Evolutionary conservation across 2,329 filamentous ascomycete species (phyloP), one percentile per base, ranked within the genome.

Genomic region (Lasiodiplodia citricola): DNA sequence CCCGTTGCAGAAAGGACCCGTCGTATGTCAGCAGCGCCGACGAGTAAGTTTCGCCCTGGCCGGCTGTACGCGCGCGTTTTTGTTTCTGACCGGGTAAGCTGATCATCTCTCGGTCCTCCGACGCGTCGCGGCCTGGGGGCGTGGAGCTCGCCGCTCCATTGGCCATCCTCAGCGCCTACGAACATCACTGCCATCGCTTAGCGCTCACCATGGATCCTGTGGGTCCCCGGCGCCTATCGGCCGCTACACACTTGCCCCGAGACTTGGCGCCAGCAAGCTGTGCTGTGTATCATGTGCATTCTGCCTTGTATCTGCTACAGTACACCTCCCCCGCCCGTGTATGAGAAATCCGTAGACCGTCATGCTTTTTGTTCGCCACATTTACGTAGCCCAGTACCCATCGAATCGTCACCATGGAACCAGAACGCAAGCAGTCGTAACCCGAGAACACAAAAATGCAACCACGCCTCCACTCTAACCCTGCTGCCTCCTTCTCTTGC

Each of bases 401-500:
- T 64, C 28, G 37, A 64, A n/a, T 52, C 60, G 47, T 64, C 18
- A 44, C 60, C 60, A 52, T 64, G 60, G 28, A 52, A 11, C 47
- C 47, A 38, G 31, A 13, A 37, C n/a, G 60, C 44, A 64, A 31
- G 41, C 23, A 64, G 60, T 44, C 60, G 47, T 52, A 64, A 37
- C 28, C 47, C 47, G 28, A 37, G 18, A 64, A 38, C 60, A 44
- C 44, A 37, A 38, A 52, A 37, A 38, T 21, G 23, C 60, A 64
- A 10, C 37, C 37, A 50, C 60, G 8, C 55, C 55, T 11, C 60
- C n/a, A 44, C 44, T 60, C 68, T 94, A 96, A 82, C 87, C 92
- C 82, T 93, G 89, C 86, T 94, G 92, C 89, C 96, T 96, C 87
- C 90, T 96, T 88, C 96, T 92, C 92, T 97, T 97, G 82, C 96